These are phyloP conservation scores for Amyloporia xantha DNA, from an alignment of 768 basidiomycete genomes.

Conservation along the genomic window DNA sequence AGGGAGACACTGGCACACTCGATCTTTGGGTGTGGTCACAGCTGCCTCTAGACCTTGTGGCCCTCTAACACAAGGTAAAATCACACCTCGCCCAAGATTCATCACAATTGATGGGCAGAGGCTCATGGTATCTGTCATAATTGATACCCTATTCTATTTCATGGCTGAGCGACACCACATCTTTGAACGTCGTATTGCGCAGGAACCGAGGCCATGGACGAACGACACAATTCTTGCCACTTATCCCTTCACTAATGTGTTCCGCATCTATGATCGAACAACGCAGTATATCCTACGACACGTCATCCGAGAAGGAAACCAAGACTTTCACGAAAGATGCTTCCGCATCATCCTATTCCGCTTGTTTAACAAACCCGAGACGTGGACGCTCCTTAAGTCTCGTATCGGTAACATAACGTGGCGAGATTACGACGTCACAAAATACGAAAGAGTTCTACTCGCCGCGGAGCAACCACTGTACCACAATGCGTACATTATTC, in stretches of 20 bases:
- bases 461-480: conserved; percentile 40
- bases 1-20: no score
- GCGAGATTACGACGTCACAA: conserved; percentile 44
- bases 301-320: conserved; percentile 64
- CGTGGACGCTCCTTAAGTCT: conserved; percentile 55
- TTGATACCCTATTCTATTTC: conserved; percentile 26
- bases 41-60: no score
- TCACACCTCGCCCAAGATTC: conserved; percentile 6
- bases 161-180: conserved; percentile 26
- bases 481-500: conserved; percentile 65
- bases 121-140: conserved; percentile 18
- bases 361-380: conserved; percentile 62
- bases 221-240: conserved; percentile 48
- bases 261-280: conserved; percentile 63
- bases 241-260: conserved; percentile 68
- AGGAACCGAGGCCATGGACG: conserved; percentile 46
- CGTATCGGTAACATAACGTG: conserved; percentile 56
- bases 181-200: conserved; percentile 22
- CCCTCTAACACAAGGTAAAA: neutral
- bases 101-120: conserved; percentile 18
- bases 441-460: conserved; percentile 50
- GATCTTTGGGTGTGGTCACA: no score
- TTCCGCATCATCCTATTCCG: conserved; percentile 73
- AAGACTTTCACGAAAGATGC: conserved; percentile 51
- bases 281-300: conserved; percentile 63